Evolutionary conservation across 495 filamentous ascomycete species (phyloP).

Genomic region (Xylaria nigripes): DNA sequence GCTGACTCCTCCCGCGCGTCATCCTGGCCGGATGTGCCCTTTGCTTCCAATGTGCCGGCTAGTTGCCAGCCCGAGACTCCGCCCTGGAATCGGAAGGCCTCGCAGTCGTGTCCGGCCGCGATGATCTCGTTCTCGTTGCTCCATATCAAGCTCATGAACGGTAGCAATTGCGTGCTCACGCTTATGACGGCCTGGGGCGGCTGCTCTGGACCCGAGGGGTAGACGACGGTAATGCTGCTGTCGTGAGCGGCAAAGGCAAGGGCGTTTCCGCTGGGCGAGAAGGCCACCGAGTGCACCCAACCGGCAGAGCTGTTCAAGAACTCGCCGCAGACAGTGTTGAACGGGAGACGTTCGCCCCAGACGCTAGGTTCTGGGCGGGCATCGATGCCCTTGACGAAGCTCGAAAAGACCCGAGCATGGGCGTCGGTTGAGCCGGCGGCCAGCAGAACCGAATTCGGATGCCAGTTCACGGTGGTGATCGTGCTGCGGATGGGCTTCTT

Average conservation of each 20-base stretch:
- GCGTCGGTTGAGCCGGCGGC: conserved; percentile 93
- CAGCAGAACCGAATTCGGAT: conserved; percentile 91
- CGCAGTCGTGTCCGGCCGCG: conserved; percentile 92
- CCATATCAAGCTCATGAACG: conserved; percentile 89
- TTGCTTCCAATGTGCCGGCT: conserved; percentile 73
- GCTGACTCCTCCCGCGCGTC: conserved; percentile 57
- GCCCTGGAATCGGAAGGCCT: conserved; percentile 86
- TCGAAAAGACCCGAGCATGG: conserved; percentile 91
- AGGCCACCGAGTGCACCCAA: conserved; percentile 86
- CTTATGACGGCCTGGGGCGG: conserved; percentile 81
- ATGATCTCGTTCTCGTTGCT: conserved; percentile 88
- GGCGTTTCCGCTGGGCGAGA: conserved; percentile 84
- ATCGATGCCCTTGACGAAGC: conserved; percentile 93
- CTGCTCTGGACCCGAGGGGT: conserved; percentile 86
- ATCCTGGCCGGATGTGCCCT: conserved; percentile 53
- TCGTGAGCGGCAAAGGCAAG: conserved; percentile 91
- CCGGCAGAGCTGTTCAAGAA: conserved; percentile 91
- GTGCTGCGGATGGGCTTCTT: conserved; percentile 98
- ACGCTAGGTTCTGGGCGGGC: conserved; percentile 75
- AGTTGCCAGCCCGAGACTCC: conserved; percentile 77
- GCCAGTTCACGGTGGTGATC: conserved; percentile 88
- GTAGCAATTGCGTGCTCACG: conserved; percentile 79
- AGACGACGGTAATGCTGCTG: conserved; percentile 91
- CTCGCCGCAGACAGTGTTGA: conserved; percentile 97
- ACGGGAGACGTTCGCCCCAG: conserved; percentile 92